Conservation (phyloP, 495 filamentous ascomycete species). For the Parathielavia hyrcaniae region DNA sequence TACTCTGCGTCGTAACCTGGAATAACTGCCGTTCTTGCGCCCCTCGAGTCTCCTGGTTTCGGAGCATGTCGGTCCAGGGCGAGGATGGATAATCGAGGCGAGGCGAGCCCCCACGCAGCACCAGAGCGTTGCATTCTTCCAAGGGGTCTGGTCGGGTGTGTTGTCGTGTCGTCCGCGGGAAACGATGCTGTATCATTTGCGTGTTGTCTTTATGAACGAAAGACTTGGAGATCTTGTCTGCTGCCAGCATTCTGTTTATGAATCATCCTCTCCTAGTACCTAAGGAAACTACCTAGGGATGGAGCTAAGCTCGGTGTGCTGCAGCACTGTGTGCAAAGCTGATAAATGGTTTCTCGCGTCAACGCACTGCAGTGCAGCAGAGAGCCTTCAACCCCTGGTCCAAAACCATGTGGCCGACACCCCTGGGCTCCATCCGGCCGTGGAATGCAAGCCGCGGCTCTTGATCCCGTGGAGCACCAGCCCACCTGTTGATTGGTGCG, state of each 20-base stretch:
- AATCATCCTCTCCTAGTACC: too few species aligned
- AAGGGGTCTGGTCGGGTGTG: too few species aligned
- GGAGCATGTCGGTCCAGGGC: not conserved
- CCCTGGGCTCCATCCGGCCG: slow-evolving; percentile 8
- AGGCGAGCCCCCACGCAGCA: slow-evolving; percentile 9
- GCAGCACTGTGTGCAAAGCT: not conserved
- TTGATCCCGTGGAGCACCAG: not conserved
- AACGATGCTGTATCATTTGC: too few species aligned
- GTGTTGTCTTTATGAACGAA: too few species aligned
- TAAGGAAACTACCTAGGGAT: too few species aligned
- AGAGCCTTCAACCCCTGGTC: not conserved
- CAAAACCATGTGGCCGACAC: slow-evolving; percentile 21
- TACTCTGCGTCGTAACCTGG: slow-evolving; percentile 6
- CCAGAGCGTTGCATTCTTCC: slow-evolving; percentile 1
- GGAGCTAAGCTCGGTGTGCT: not conserved
- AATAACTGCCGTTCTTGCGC: slow-evolving; percentile 5
- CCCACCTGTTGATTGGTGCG: not conserved
- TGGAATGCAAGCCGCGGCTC: not conserved
- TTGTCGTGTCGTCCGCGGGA: too few species aligned
- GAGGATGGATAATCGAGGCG: not conserved
- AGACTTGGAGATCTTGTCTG: too few species aligned
- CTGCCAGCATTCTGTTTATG: too few species aligned
- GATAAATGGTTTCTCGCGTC: not conserved
- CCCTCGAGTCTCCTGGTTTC: not conserved
- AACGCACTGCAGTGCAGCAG: not conserved